Evolutionary conservation across 2,329 filamentous ascomycete species (phyloP).

Genomic region (Byssoonygena ceratinophila): DNA sequence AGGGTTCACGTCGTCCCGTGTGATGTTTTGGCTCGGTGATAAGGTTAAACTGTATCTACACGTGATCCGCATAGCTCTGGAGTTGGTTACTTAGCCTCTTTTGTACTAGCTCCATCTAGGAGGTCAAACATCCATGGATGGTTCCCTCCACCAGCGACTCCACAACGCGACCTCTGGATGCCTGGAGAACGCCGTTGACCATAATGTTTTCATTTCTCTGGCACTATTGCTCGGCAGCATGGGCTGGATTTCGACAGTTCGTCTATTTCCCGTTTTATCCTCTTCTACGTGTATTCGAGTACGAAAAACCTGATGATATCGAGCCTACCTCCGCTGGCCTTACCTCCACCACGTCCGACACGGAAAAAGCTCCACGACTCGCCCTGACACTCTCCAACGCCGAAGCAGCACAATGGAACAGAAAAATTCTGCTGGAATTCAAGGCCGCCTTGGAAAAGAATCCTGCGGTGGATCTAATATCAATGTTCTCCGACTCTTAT

Average conservation of each 20-base stretch:
- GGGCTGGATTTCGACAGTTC: background rate
- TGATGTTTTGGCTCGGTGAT: too few species aligned
- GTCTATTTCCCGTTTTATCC: background rate
- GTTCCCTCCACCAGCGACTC: too few species aligned
- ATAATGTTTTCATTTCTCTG: slow-evolving; percentile 6
- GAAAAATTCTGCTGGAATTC: slow-evolving; percentile 19
- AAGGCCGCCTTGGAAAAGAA: slow-evolving; percentile 18
- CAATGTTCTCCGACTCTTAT: slow-evolving; percentile 19
- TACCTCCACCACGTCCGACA: background rate
- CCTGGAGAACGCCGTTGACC: background rate
- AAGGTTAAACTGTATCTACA: too few species aligned
- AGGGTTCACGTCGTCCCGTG: too few species aligned
- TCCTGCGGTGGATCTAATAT: slow-evolving; percentile 20
- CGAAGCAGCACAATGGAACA: slow-evolving; percentile 19
- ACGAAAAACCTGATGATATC: background rate
- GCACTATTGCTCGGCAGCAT: slow-evolving; percentile 1
- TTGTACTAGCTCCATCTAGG: too few species aligned
- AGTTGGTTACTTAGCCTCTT: too few species aligned
- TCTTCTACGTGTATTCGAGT: background rate
- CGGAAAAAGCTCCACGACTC: background rate
- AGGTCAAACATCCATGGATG: too few species aligned
- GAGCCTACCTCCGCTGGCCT: background rate
- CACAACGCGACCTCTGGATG: background rate
- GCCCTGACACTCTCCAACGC: background rate
- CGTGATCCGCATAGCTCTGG: too few species aligned